A percentile compares a stretch with the other conserved stretches of the same genome.
phyloP scores from a whole-genome alignment of 305 asterid species.

The Salvia sclarea region DNA sequence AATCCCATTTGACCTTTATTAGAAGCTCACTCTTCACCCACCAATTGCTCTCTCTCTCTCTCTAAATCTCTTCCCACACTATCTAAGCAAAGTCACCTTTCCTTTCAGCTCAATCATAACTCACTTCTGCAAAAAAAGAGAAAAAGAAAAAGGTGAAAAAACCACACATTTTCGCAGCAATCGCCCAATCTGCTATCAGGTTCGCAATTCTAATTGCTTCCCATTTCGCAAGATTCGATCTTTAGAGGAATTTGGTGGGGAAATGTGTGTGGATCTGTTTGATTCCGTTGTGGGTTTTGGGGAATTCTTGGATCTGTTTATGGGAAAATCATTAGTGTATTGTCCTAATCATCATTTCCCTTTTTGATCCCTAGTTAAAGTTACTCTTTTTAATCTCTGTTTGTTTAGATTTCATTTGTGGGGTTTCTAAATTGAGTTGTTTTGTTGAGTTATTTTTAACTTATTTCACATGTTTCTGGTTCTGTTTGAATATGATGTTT shows the following conservation, averaged over 20 bases:
- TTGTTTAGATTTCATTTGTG: conserved; percentile 13
- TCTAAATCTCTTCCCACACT: conserved; percentile 10
- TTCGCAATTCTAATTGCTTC: too few relatives aligned
- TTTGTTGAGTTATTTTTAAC: not conserved
- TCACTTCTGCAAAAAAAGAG: conserved; percentile 19
- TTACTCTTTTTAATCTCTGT: not conserved
- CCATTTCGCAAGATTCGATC: conserved; percentile 18
- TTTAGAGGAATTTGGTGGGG: conserved; percentile 29
- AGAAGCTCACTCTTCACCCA: conserved; percentile 40
- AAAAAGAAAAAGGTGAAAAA: too few relatives aligned
- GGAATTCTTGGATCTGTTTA: conserved; percentile 22
- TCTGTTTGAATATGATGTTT: not conserved
- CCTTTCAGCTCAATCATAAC: conserved; percentile 28
- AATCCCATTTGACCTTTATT: conserved; percentile 44
- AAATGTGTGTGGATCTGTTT: conserved; percentile 31
- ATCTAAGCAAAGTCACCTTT: conserved; percentile 44
- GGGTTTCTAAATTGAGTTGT: conserved; percentile 13
- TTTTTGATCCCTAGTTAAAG: conserved; percentile 9
- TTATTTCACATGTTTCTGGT: conserved; percentile 11
- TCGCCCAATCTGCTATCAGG: conserved; percentile 35
- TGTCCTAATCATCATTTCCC: conserved; percentile 1
- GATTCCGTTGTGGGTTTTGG: conserved; percentile 3
- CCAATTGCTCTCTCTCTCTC: conserved; percentile 29
- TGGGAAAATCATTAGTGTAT: conserved; percentile 13
- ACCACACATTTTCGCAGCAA: conserved; percentile 20